Evolutionary conservation across 1,284 basidiomycete genomes (phyloP).

Genomic region (Rhodotorula sp.): DNA sequence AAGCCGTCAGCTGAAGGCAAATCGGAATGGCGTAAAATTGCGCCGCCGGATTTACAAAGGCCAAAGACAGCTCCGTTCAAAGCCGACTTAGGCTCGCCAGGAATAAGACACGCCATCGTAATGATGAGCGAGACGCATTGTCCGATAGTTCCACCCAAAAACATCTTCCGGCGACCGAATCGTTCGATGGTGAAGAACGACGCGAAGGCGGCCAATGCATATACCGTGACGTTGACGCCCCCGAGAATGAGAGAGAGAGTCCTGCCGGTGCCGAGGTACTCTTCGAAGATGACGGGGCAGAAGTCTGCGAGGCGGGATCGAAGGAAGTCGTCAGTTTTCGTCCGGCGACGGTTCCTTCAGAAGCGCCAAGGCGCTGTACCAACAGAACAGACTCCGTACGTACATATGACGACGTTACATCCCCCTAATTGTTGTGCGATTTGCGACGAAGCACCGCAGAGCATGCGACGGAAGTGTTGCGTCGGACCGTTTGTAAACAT

Average conservation of each 20-base stretch:
- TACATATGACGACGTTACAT: conserved; percentile 52
- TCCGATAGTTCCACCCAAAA: conserved; percentile 54
- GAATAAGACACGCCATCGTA: conserved; percentile 51
- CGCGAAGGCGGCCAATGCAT: conserved; percentile 53
- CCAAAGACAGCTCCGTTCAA: conserved; percentile 48
- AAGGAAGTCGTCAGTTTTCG: conserved; percentile 27
- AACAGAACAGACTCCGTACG: neutral
- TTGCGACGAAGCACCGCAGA: conserved; percentile 53
- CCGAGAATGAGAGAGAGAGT: conserved; percentile 53
- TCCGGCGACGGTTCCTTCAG: neutral
- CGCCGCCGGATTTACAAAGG: conserved; percentile 52
- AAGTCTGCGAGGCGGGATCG: conserved; percentile 41
- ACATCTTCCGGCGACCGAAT: conserved; percentile 54
- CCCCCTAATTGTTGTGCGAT: conserved; percentile 55
- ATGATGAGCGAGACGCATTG: conserved; percentile 54
- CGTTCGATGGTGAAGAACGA: conserved; percentile 55
- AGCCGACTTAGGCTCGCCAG: conserved; percentile 25
- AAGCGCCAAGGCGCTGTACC: no score
- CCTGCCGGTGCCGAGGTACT: conserved; percentile 49
- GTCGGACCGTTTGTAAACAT: conserved; percentile 53
- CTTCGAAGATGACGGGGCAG: conserved; percentile 52
- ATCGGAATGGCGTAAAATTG: neutral
- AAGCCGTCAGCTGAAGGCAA: no score
- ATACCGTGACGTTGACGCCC: conserved; percentile 40
- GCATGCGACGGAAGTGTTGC: conserved; percentile 53